These are phyloP conservation scores for Leccinum incarnatum DNA, from an alignment of 768 basidiomycete genomes.

Conservation along the genomic window DNA sequence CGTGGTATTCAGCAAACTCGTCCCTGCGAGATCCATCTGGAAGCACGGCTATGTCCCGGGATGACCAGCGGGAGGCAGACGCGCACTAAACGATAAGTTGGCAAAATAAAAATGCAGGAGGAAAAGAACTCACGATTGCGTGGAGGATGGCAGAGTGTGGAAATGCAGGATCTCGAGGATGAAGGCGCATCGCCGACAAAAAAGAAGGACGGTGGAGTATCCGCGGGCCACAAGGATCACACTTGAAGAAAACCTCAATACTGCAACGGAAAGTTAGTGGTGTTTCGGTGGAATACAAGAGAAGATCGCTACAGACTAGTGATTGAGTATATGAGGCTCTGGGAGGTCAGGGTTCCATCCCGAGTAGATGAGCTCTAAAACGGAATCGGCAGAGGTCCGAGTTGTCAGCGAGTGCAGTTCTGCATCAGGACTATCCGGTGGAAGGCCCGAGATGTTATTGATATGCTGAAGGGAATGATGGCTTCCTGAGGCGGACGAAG, in stretches of 20 bases:
- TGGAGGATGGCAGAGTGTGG: constrained; percentile 89
- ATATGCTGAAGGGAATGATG: constrained; percentile 1
- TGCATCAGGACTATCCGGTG: constrained; percentile 50
- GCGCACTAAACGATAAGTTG: constrained; percentile 55
- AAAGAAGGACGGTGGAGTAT: constrained; percentile 82
- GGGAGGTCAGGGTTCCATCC: constrained; percentile 89
- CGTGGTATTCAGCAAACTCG: constrained; percentile 84
- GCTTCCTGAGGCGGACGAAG: constrained; percentile 16
- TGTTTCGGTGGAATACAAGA: constrained; percentile 4
- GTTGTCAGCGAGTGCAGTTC: constrained; percentile 40
- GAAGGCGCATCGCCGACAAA: constrained; percentile 71
- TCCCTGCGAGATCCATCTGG: constrained; percentile 80
- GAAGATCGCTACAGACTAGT: constrained; percentile 56
- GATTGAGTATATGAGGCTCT: constrained; percentile 66
- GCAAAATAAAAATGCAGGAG: constrained; percentile 6
- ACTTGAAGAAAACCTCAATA: constrained; percentile 84
- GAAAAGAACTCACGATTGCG: constrained; percentile 63
- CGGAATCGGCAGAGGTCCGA: constrained; percentile 46
- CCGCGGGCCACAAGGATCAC: constrained; percentile 83
- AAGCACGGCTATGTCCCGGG: constrained; percentile 60
- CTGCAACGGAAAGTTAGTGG: constrained; percentile 37
- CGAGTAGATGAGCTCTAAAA: constrained; percentile 65
- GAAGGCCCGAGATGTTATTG: constrained; percentile 21
- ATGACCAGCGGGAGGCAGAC: constrained; percentile 79
- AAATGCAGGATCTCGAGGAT: constrained; percentile 79